These are phyloP conservation scores for Camellia japonica DNA, from an alignment of 148 eudicot species.

Conservation along the genomic window DNA sequence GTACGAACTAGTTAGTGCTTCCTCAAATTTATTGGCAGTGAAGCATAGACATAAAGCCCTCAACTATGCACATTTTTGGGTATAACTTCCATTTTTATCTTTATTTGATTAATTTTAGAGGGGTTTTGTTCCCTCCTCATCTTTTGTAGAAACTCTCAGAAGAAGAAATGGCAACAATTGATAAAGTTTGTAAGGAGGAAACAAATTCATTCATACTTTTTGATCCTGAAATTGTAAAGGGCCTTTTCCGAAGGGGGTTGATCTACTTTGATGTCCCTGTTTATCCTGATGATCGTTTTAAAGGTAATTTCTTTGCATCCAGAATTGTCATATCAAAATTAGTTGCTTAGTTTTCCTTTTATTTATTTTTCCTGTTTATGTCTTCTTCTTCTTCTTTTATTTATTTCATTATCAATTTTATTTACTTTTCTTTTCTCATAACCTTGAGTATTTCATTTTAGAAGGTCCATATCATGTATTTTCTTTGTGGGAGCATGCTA, in stretches of 20 bases:
- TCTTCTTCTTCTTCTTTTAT: background rate
- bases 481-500: background rate
- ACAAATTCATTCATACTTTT: constrained; percentile 82
- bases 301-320: constrained; percentile 50
- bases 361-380: background rate
- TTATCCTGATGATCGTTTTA: constrained; percentile 87
- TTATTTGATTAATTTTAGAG: background rate
- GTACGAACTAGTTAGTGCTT: background rate
- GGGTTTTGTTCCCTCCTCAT: background rate
- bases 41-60: constrained; percentile 1
- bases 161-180: constrained; percentile 93
- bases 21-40: background rate
- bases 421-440: background rate
- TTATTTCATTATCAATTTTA: background rate
- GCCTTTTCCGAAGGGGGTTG: constrained; percentile 77
- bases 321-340: background rate
- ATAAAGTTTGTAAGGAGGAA: constrained; percentile 97
- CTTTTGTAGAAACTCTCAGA: constrained; percentile 86
- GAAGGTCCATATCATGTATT: background rate
- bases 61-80: background rate
- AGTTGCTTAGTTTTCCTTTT: background rate
- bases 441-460: background rate
- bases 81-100: constrained; percentile 3
- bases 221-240: constrained; percentile 80
- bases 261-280: constrained; percentile 93